Evolutionary conservation across 345 rosid species (phyloP), one percentile per base, ranked within the genome.

Genomic region (Camelina neglecta): DNA sequence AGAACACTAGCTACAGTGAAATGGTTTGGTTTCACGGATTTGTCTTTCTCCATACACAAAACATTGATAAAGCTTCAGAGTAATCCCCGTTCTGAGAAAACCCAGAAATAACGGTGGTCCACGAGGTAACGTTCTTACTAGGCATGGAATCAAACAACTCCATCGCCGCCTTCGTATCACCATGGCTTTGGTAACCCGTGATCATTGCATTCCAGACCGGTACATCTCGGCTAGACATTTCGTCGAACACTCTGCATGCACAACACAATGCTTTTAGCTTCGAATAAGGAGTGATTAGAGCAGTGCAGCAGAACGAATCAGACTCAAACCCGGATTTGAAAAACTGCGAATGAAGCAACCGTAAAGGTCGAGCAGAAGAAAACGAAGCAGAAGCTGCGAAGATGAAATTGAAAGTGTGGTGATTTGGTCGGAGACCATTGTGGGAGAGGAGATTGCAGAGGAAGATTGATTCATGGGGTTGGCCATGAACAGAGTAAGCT

Each of bases 21-120:
- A 18, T 18, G 18, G 18, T 18, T 18, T 18, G 18, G 18, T 18
- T 18, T 18, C 18, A 18, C 18, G 18, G 18, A 18, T 18, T 18
- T 18, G 18, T 18, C 18, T 18, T 18, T 18, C 18, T 18, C 18
- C 18, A 18, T 18, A 18, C 18, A 18, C 18, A 60, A 81, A 87
- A 89, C 83, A 84, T 76, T 2, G 69, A 65, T 24, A 90, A 75
- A 24, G 97, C 89, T 66, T 83, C 78, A 0, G 79, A 44, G 80
- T 86, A 85, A 62, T 67, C 65, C 55, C 92, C 88, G 55, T 89
- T 90, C 75, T 87, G 93, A 6, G 90, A 69, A 78, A 83, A 88
- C 41, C 96, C 96, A 29, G 95, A 87, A 50, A 90, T 86, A 70
- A 90, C 78, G 1, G 95, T 74, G 6, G 95, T 93, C 96, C 96